Evolutionary conservation across 148 eudicot species (phyloP), one percentile per base, ranked within the genome.

Genomic region (Camellia granthamiana): DNA sequence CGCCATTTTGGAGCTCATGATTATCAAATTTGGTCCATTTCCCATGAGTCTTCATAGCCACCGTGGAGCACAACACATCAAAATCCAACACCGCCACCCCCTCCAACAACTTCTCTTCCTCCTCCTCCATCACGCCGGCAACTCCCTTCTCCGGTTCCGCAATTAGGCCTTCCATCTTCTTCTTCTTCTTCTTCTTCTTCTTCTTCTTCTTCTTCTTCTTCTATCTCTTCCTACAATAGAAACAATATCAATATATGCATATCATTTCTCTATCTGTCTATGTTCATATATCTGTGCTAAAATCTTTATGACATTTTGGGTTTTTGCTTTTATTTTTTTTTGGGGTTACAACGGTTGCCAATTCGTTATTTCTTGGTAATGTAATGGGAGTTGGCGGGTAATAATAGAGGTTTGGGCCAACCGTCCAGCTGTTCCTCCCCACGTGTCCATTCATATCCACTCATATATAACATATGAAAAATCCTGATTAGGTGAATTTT

Each of bases 31-130:
- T 83, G 21, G 74, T 86, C 94, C 95, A 92, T 81, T 92, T 90
- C 46, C 99, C 97, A 68, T 91, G 90, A 72, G 89, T 90, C 81
- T 93, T 96, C 92, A 88, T 83, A 46, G 92, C 99, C 81, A 92
- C 99, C 60, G 91, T 87, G 18, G 99, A 86, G 80, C 99, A 96
- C 38, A 96, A 82, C 86, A 86, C 56, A 66, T 96, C 93, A 81
- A 96, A 92, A 86, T 96, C 98, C 88, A 96, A 74, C 23, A 91
- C 91, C 16, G 91, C 18, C 54, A 81, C 80, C 3, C 88, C 84
- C 62, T 87, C 95, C 79, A 86, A 74, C 79, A 92, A 86, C 79
- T 72, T 82, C 84, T 86, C 84, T 89, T 89, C 90, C 82, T 91
- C 93, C 84, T 88, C 93, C 56, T 69, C 81, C 61, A 47, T 77